Conservation (phyloP, 2,329 filamentous ascomycete genomes). For the Graphilbum fragrans region DNA sequence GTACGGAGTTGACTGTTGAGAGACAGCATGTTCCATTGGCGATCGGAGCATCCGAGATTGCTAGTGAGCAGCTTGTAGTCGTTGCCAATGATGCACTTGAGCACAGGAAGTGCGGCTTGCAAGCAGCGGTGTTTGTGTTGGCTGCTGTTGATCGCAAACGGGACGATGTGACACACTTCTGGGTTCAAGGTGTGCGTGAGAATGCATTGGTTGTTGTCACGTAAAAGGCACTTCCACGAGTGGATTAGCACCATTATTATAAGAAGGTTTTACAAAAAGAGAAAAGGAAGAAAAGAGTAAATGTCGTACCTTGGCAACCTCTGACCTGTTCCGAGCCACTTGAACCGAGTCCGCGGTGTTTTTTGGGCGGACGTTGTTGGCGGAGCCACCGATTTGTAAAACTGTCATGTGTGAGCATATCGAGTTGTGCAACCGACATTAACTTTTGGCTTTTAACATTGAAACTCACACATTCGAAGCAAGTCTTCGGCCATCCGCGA, state of each 20-base stretch:
- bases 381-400: neutral
- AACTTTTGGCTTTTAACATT: neutral
- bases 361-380: neutral
- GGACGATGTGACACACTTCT: slow-evolving; percentile 1
- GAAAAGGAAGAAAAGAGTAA: neutral
- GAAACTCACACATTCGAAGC: neutral
- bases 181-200: neutral
- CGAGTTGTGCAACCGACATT: neutral
- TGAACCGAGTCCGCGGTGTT: neutral
- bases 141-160: neutral
- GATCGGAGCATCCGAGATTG: neutral
- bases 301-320: neutral
- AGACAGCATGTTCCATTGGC: neutral
- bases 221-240: neutral
- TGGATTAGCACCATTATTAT: neutral
- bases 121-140: neutral
- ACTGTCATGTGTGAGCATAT: neutral
- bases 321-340: neutral
- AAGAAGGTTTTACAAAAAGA: neutral
- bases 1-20: neutral
- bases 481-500: neutral
- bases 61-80: neutral
- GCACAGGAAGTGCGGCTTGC: neutral
- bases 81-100: neutral
- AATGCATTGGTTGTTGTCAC: neutral